Evolutionary conservation across 2,329 filamentous ascomycete species (phyloP).

Genomic region (Rutstroemia sydowiana): DNA sequence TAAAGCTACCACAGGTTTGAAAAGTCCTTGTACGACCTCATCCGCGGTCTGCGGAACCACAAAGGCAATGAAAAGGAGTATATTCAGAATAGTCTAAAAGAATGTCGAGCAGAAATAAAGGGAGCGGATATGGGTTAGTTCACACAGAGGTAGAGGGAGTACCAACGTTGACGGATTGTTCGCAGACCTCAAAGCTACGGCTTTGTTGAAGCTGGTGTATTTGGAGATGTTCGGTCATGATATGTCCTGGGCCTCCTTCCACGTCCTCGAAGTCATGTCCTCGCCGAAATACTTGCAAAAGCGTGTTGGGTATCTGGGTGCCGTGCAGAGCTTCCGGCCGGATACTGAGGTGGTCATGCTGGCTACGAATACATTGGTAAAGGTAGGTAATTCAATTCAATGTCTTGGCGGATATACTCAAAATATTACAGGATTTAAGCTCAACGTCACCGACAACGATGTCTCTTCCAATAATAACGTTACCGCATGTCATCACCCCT

Average conservation of each 20-base stretch:
- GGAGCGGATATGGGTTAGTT: slow-evolving; percentile 82
- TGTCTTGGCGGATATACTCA: slow-evolving; percentile 5
- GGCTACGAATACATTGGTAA: slow-evolving; percentile 93
- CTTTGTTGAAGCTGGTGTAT: slow-evolving; percentile 91
- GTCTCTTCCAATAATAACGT: slow-evolving; percentile 74
- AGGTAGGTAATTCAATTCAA: slow-evolving; percentile 42
- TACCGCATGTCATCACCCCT: slow-evolving; percentile 92
- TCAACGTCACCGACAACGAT: slow-evolving; percentile 68
- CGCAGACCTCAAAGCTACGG: slow-evolving; percentile 87
- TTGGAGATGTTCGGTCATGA: slow-evolving; percentile 98
- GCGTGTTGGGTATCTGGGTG: slow-evolving; percentile 87
- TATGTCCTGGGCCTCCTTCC: slow-evolving; percentile 99
- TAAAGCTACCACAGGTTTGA: slow-evolving; percentile 67
- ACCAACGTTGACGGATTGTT: slow-evolving; percentile 12
- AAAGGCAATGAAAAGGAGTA: slow-evolving; percentile 94
- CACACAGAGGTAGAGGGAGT: not conserved
- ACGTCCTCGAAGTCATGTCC: slow-evolving; percentile 98
- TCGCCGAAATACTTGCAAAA: slow-evolving; percentile 93
- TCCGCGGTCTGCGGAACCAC: slow-evolving; percentile 88
- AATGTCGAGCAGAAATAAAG: slow-evolving; percentile 90
- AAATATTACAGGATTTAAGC: slow-evolving; percentile 55
- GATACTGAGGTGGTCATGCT: slow-evolving; percentile 98
- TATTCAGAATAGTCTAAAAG: slow-evolving; percentile 85
- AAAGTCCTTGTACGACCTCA: slow-evolving; percentile 98
- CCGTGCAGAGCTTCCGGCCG: slow-evolving; percentile 89